Evolutionary conservation across 495 filamentous ascomycete genomes (phyloP).

Genomic region (Penicillium parvum): DNA sequence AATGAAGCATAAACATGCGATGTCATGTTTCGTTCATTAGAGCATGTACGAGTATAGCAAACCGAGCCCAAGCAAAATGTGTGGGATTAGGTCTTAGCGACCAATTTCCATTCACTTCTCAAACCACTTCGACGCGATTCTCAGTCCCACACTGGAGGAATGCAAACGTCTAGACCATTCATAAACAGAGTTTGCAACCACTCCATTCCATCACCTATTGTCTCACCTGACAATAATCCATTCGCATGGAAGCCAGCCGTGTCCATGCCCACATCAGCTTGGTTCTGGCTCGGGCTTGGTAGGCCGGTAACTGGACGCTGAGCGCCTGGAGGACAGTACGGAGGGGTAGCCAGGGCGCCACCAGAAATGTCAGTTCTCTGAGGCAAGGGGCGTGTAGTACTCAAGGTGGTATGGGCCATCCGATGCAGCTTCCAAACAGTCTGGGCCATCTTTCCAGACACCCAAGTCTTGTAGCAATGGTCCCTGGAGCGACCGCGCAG

Average conservation of each 20-base stretch:
- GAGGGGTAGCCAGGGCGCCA: no score
- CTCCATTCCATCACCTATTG: slow-evolving; percentile 19
- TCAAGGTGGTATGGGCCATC: slow-evolving; percentile 13
- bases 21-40: no score
- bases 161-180: slow-evolving; percentile 3
- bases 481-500: slow-evolving; percentile 14
- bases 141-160: slow-evolving; percentile 39
- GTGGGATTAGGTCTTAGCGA: no score
- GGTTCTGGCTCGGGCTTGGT: no score
- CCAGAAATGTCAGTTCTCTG: background rate
- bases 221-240: slow-evolving; percentile 8
- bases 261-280: no score
- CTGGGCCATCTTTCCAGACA: slow-evolving; percentile 24
- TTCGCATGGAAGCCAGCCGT: background rate
- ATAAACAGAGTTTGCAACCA: slow-evolving; percentile 18
- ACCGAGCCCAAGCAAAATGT: no score
- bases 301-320: no score
- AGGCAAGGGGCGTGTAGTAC: background rate
- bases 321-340: no score
- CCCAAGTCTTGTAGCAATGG: slow-evolving; percentile 26
- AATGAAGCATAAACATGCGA: no score
- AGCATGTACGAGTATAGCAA: no score
- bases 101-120: no score
- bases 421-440: slow-evolving; percentile 23
- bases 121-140: no score